Conservation (phyloP, 2,329 filamentous ascomycete species). For the Ophiostoma ulmi region DNA sequence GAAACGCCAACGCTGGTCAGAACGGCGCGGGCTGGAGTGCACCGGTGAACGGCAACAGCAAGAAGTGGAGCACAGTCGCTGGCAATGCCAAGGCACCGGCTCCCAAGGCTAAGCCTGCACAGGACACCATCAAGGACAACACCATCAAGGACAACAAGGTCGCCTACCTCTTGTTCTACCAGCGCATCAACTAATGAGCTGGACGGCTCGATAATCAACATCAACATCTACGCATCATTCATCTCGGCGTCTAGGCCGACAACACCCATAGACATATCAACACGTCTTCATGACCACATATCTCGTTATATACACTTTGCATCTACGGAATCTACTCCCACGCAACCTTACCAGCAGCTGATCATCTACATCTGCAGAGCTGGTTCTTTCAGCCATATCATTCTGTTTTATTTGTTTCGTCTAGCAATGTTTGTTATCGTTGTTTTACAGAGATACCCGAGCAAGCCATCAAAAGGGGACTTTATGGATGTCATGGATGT, state of each 20-base stretch:
- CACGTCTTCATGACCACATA: background rate
- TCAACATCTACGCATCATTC: background rate
- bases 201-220: background rate
- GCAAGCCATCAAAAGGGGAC: background rate
- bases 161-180: constrained; percentile 93
- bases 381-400: background rate
- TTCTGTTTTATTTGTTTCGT: constrained; percentile 14
- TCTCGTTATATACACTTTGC: background rate
- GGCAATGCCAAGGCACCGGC: constrained; percentile 51
- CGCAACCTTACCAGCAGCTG: background rate
- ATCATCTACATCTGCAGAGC: background rate
- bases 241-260: background rate
- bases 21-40: constrained; percentile 61
- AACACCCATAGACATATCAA: background rate
- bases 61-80: constrained; percentile 67
- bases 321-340: too few relatives aligned
- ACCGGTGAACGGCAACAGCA: constrained; percentile 55
- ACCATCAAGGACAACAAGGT: constrained; percentile 89
- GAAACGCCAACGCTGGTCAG: constrained; percentile 61
- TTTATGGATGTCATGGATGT: background rate
- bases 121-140: constrained; percentile 72
- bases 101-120: constrained; percentile 53
- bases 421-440: constrained; percentile 9
- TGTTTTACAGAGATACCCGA: constrained; percentile 15
- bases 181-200: constrained; percentile 55